Base-by-base conservation (phyloP, 2,329 filamentous ascomycete species). In the Fusarium sp. region DNA sequence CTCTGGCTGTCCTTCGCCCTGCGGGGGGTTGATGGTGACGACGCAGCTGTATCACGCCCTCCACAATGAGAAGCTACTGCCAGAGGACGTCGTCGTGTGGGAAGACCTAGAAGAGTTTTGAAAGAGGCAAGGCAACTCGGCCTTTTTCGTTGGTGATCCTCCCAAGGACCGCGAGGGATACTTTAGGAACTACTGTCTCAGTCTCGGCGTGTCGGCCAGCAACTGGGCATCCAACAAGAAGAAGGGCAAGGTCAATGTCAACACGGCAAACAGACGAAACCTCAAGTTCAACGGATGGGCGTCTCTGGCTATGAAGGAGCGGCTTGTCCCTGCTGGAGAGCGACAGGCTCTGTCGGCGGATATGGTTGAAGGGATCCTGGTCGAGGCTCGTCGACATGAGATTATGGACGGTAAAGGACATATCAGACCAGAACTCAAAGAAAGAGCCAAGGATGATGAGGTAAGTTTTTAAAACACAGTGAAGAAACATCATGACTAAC, bases 1-100 rank as follows among this genome's bases (percentile, higher is more conserved):
- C 65, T 78, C 2, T 73, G 77, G 74, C 35, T 78, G 10, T 24
- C 34, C 2, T 77, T 70, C 31, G 69, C 65, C 29, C 16, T 69
- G 3, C 0, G 73, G 78, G 10, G 69, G 68, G 5, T 35, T 79
- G 2, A 67, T 79, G 70, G 35, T 16, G 20, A 68, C 54, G 0
- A 61, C 68, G 3, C 74, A 79, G 62, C 60, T 79, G 5, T 78
- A 78, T 18, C 73, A 78, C 5, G 77, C 77, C 18, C 71, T 79
- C 1, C 71, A 38, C 5, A 59, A 74, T 14, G 76, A 78, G 56
- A 56, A 64, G 1, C 64, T 76, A 0, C 60, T 79, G 7, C 6
- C 60, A 0, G 6, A 67, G 2, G 63, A 74, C 0, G 29, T 52
- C 0, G 29, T 52, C 4, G 50, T 24, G 1, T 78, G 74, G 77